Conservation (phyloP, 352 stramenopile species). For the Elongisporangium undulatum region DNA sequence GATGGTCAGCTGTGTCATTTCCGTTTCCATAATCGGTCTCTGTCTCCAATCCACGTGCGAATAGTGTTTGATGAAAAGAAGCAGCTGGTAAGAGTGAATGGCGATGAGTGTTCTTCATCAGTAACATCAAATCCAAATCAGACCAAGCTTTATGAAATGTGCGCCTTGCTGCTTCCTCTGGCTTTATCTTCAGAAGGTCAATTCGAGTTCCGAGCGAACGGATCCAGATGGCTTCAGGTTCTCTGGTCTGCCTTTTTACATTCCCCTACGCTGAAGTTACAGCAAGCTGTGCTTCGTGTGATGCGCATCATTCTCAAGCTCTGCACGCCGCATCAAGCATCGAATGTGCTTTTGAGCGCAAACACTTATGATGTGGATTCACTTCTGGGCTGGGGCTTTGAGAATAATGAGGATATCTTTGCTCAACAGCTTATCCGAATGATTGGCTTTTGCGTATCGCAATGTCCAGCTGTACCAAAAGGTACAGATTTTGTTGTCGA, state of each 20-base stretch:
- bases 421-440: constrained; percentile 40
- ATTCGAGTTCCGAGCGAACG: constrained; percentile 29
- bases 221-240: constrained; percentile 45
- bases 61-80: constrained; percentile 88
- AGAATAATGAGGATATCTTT: constrained; percentile 20
- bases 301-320: constrained; percentile 32
- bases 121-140: background rate
- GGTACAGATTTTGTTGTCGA: background rate
- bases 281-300: constrained; percentile 63
- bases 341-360: constrained; percentile 10
- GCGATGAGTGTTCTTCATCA: background rate
- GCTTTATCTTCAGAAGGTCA: constrained; percentile 46
- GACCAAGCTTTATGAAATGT: constrained; percentile 18
- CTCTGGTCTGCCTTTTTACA: constrained; percentile 41
- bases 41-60: constrained; percentile 91
- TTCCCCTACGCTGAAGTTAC: constrained; percentile 40
- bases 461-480: constrained; percentile 11
- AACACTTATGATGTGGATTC: background rate
- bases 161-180: constrained; percentile 38
- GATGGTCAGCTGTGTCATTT: constrained; percentile 84
- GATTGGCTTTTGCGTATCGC: constrained; percentile 37
- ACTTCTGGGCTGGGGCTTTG: constrained; percentile 13
- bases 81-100: background rate
- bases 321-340: constrained; percentile 22
- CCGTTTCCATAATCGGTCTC: constrained; percentile 84